Conservation (phyloP, 2,329 filamentous ascomycete species). For the Aspergillus sojae region DNA sequence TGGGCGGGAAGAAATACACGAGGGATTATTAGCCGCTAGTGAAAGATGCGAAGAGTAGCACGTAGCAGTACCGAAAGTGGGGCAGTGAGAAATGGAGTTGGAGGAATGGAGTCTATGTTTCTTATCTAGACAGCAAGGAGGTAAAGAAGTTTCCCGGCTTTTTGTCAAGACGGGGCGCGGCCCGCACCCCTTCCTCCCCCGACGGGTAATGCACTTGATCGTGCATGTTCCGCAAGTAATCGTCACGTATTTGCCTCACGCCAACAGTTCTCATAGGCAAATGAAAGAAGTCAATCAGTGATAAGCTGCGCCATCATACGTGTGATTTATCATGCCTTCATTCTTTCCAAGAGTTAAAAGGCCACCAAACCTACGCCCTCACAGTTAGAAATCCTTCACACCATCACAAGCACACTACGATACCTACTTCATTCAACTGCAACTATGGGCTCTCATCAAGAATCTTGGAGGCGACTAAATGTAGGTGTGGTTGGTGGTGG, state of each 20-base stretch:
- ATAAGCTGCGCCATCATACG: not conserved
- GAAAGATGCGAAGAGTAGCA: not conserved
- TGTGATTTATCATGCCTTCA: not conserved
- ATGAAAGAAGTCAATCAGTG: not conserved
- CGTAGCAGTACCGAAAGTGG: not conserved
- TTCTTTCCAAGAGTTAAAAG: not conserved
- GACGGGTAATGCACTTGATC: not conserved
- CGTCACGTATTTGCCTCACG: not conserved
- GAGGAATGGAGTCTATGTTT: not conserved
- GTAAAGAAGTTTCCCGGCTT: not conserved
- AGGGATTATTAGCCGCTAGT: not conserved
- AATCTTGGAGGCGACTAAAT: slow-evolving; percentile 49
- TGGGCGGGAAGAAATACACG: not conserved
- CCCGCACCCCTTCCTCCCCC: not conserved
- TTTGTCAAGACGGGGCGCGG: not conserved
- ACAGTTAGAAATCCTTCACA: no score
- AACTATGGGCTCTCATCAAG: slow-evolving; percentile 18
- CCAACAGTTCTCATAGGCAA: not conserved
- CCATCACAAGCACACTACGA: not conserved
- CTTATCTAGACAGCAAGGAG: not conserved
- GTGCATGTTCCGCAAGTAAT: not conserved
- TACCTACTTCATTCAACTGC: not conserved
- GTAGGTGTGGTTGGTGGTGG: slow-evolving; percentile 56
- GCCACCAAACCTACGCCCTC: not conserved
- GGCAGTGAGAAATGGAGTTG: not conserved